Percentiles rank a stretch among this genome's conserved stretches.
Conservation (phyloP, 2,329 filamentous ascomycete genomes). For the Rutstroemia sydowiana region DNA sequence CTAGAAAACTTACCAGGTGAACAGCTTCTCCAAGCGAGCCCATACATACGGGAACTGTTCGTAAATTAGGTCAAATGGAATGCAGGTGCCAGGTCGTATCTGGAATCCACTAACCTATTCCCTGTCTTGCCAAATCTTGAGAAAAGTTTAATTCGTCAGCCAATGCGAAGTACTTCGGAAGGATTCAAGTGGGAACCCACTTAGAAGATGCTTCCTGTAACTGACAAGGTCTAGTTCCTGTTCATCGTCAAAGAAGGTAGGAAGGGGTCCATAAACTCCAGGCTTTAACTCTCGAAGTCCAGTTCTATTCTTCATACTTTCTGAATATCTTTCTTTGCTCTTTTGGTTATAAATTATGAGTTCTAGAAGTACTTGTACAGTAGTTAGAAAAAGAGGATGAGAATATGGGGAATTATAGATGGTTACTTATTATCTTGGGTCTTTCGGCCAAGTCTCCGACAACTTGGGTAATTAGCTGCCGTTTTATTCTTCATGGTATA, state of each 20-base stretch:
- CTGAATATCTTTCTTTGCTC: not conserved
- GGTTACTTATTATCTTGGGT: too few relatives aligned
- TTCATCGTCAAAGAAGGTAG: not conserved
- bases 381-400: too few relatives aligned
- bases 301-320: not conserved
- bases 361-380: too few relatives aligned
- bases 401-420: too few relatives aligned
- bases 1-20: not conserved
- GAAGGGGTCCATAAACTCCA: not conserved
- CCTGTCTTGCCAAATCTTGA: not conserved
- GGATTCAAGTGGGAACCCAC: not conserved
- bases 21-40: not conserved
- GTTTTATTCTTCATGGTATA: too few relatives aligned
- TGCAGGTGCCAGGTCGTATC: not conserved
- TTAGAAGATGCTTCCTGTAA: not conserved
- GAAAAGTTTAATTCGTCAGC: not conserved
- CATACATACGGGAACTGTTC: not conserved
- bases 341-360: too few relatives aligned
- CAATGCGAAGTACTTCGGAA: not conserved
- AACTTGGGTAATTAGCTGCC: too few relatives aligned
- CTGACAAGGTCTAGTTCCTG: not conserved
- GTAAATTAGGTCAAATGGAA: not conserved
- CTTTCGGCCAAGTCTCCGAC: too few relatives aligned
- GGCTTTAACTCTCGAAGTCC: not conserved
- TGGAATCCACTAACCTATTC: not conserved